Evolutionary conservation across 805 yeast genomes (phyloP), one percentile per base, ranked within the genome.

Genomic region (Sungouiozyma ichnusensis): DNA sequence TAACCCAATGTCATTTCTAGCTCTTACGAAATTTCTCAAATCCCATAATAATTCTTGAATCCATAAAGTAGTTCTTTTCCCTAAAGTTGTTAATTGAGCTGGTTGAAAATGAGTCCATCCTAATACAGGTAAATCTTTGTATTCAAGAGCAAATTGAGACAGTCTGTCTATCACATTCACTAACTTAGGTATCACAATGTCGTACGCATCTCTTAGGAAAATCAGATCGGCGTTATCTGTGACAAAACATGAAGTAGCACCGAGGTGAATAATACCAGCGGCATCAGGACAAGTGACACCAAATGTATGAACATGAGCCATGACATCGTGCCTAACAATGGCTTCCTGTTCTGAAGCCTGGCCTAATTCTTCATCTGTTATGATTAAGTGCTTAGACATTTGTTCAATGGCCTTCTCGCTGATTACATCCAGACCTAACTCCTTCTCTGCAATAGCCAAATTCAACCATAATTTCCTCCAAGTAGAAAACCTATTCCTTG

Each of bases 51-150:
- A 72, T 67, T 92, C 98, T 73, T 92, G 98, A 55, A 92, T 72
- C 98, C 98, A 92, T 60, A 92, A 72, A 36, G 97, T 87, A 43
- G 95, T 94, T 69, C 98, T 82, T 73, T 92, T 92, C 64, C 98
- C 98, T 49, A 92, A 95, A 29, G 98, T 92, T 52, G 97, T 90
- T 64, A 92, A 77, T 71, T 92, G 98, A 41, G 98, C 98, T 14
- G 98, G 98, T 72, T 92, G 98, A 78, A 92, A 92, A 67, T 92
- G 98, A 44, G 98, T 92, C 97, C 97, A 92, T 31, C 98, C 98
- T 51, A 92, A 74, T 36, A 88, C 96, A 32, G 98, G 97, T 66
- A 88, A 66, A 65, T 92, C 97, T 70, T 92, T 92, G 73, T 90
- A 77, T 64, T 84, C 78, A 49, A 86, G 62, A 37, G 98, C 97